Base-by-base conservation (phyloP, 192 early-diverging fungal species). In the Allomyces javanicus region DNA sequence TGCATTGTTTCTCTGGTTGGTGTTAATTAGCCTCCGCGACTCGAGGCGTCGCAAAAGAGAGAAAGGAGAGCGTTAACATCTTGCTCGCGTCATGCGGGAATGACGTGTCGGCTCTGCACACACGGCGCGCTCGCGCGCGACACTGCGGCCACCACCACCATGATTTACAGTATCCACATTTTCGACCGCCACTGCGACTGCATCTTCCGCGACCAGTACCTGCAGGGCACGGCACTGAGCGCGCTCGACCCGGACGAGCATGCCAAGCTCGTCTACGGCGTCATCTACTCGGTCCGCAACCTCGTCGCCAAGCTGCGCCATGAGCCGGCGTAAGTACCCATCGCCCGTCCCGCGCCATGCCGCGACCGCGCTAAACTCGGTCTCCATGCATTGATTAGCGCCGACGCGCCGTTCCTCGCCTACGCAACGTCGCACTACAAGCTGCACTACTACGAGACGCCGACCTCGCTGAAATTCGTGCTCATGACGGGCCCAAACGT, bases 181-280 rank as follows among this genome's bases (percentile, higher is more conserved):
- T 96, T 96, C 75, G 91, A 96, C 79, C 79, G 89, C 12, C 89
- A 93, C 74, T 96, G 93, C 71, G 81, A 85, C 33, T 90, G 89
- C 76, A 85, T 96, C 66, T 96, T 85, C 74, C 92, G 84, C 76
- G 81, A 86, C 27, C 82, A 86, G 67, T 94, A 89, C 90, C 61
- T 24, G n/a, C n/a, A 62, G 24, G 61, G 61, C 61, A 24, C 61
- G 61, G 24, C 61, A 14, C 23, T 69, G 24, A 81, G 74, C 63
- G 67, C 72, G 55, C 81, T 86, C 66, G 79, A 77, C 22, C 70
- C 79, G 67, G 83, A 89, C 64, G 92, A 96, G 69, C 89, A 96
- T 65, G 86, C 89, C 0, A 97, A 97, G 72, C 82, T 97, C 21
- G 91, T 97, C 21, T 97, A 96, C 70, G 94, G 94, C 67, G 91